Evolutionary conservation across 2,329 filamentous ascomycete genomes (phyloP).

Genomic region (Fusarium lateritium): DNA sequence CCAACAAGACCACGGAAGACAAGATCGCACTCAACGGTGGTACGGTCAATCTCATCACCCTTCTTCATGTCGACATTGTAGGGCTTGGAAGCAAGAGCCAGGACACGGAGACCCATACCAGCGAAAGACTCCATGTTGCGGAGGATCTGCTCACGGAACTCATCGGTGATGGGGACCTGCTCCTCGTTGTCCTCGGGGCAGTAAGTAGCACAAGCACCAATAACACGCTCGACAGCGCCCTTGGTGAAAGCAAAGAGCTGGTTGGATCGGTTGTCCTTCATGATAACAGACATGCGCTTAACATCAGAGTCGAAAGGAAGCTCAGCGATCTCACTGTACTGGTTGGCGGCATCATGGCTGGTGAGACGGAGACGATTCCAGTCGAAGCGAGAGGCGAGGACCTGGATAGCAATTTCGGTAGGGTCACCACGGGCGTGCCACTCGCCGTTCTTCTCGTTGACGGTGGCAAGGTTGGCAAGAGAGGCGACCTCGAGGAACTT

Average conservation of each 20-base stretch:
- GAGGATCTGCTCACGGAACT: constrained; percentile 69
- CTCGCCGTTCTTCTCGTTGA: constrained; percentile 60
- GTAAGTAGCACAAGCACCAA: constrained; percentile 70
- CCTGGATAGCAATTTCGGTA: constrained; percentile 81
- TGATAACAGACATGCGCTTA: constrained; percentile 82
- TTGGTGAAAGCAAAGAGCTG: constrained; percentile 65
- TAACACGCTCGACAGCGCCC: constrained; percentile 77
- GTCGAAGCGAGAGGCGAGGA: constrained; percentile 77
- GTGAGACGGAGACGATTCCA: constrained; percentile 69
- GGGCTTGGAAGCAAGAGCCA: constrained; percentile 71
- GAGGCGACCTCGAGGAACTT: constrained; percentile 72
- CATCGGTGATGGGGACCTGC: constrained; percentile 62
- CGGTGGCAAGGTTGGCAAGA: constrained; percentile 68
- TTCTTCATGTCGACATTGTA: constrained; percentile 56
- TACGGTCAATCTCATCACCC: constrained; percentile 63
- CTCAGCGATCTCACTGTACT: constrained; percentile 73
- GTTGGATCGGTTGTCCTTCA: constrained; percentile 58
- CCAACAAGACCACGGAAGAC: constrained; percentile 77
- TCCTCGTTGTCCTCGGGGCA: constrained; percentile 56
- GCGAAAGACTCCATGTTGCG: constrained; percentile 76
- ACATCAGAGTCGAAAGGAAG: constrained; percentile 80
- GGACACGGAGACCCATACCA: constrained; percentile 74
- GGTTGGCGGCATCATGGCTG: constrained; percentile 59
- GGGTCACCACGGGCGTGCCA: constrained; percentile 76
- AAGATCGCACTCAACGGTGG: constrained; percentile 71